Percentiles rank a stretch among this genome's conserved stretches.
phyloP scores from a whole-genome alignment of 2,329 filamentous ascomycete genomes.

The Claviceps sorghi region DNA sequence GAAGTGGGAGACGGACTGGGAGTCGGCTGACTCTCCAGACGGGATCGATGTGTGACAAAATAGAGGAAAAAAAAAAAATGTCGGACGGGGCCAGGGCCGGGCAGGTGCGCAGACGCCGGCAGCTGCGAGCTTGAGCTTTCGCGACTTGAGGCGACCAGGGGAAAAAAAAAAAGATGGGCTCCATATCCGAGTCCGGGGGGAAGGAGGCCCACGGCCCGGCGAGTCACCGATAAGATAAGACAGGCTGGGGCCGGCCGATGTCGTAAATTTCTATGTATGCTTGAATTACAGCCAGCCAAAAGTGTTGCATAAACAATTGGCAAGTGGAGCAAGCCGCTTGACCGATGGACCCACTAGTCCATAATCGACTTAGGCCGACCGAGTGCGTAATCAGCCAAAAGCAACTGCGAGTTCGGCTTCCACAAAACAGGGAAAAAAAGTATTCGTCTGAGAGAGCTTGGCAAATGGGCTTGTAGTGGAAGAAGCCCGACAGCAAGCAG shows the following conservation, averaged over 20 bases:
- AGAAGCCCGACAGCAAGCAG: background rate
- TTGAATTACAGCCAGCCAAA: background rate
- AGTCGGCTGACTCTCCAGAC: conserved; percentile 13
- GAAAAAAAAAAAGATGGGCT: conserved; percentile 14
- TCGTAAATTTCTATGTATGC: background rate
- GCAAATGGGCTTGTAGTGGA: no score
- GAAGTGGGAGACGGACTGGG: conserved; percentile 4
- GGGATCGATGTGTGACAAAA: conserved; percentile 5
- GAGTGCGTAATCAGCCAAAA: background rate
- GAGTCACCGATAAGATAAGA: conserved; percentile 8
- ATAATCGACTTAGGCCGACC: background rate
- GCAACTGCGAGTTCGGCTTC: background rate
- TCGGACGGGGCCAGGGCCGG: background rate
- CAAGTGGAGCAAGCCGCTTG: background rate
- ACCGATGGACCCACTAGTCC: background rate
- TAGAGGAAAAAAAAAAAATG: conserved; percentile 12
- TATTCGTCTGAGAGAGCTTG: no score
- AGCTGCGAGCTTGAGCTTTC: background rate
- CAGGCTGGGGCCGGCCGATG: background rate
- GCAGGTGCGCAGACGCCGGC: background rate
- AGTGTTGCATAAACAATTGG: background rate
- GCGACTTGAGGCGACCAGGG: conserved; percentile 6
- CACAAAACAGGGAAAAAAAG: no score
- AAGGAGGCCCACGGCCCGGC: background rate
- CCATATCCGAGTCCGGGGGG: conserved; percentile 3